Evolutionary conservation across 2,329 filamentous ascomycete genomes (phyloP), one percentile per base, ranked within the genome.

Genomic region (Fusarium goolgardi): DNA sequence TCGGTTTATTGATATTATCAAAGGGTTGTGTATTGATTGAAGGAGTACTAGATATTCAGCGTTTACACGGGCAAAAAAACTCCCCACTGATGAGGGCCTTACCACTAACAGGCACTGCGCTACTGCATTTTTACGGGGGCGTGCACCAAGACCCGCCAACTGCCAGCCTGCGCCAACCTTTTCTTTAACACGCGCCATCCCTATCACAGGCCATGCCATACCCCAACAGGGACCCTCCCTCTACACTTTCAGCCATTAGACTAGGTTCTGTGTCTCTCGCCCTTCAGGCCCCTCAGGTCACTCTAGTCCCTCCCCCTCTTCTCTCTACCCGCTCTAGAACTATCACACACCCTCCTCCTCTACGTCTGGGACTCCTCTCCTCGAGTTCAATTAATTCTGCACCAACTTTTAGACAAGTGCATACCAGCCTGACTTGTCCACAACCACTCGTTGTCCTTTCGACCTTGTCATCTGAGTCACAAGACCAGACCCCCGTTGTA

Each of bases 351-450:
- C 71, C 67, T 27, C 67, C 13, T 20, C 63, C 67, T 67, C 66
- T 70, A 53, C 59, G 67, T 67, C 66, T 70, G 51, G 59, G 55
- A 59, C 60, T 63, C 41, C 40, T 34, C 60, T 66, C 41, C 40
- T 34, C 51, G 41, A 43, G 35, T 31, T 45, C n/a, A 31, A 45
- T 37, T 53, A 59, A 65, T 63, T 54, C 37, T 64, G 41, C 63
- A 46, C 67, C 70, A 72, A 69, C 64, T 73, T 71, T 71, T 27
- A 59, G 61, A 53, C 67, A 57, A 74, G 69, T 70, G 71, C 72
- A 74, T 74, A 72, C 71, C 72, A 73, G 67, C 65, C 72, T 59
- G 67, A 71, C 65, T 66, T 70, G 62, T 68, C 10, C 72, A 67
- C 71, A 53, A 55, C 62, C 71, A 68, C 55, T 72, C 63, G 67